phyloP scores from a whole-genome alignment of 2,329 filamentous ascomycete genomes.

The Ustilaginoidea virens region DNA sequence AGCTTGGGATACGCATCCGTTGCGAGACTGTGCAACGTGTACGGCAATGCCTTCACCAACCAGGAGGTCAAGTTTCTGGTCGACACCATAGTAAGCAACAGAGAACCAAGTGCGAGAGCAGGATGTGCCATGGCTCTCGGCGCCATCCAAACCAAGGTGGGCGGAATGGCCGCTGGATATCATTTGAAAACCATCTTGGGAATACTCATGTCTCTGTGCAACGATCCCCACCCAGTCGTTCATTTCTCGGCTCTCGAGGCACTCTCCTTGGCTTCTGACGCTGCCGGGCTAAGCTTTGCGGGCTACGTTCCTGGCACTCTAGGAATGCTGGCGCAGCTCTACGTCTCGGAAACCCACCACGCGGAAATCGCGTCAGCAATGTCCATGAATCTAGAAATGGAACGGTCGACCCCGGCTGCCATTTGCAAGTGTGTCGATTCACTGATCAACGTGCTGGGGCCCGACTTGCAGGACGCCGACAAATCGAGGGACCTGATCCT shows the following conservation, averaged over 20 bases:
- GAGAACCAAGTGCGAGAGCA: conserved; percentile 82
- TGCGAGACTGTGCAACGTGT: conserved; percentile 67
- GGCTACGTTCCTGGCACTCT: conserved; percentile 80
- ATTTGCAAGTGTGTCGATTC: conserved; percentile 84
- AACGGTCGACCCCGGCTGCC: conserved; percentile 65
- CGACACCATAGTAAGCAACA: conserved; percentile 85
- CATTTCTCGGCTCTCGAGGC: conserved; percentile 95
- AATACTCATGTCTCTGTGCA: conserved; percentile 93
- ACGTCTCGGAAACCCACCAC: conserved; percentile 83
- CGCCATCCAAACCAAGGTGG: conserved; percentile 86
- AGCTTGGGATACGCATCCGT: conserved; percentile 73
- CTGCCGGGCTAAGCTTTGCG: conserved; percentile 83
- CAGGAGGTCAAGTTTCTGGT: conserved; percentile 81
- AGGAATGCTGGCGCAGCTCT: conserved; percentile 87
- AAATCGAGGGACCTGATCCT: conserved; percentile 90
- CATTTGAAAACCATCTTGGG: conserved; percentile 96
- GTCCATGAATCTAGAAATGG: conserved; percentile 81
- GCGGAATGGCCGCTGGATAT: conserved; percentile 92
- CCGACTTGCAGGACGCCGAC: conserved; percentile 81
- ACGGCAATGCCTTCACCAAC: conserved; percentile 80
- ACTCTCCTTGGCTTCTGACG: conserved; percentile 72
- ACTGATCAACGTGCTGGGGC: conserved; percentile 90
- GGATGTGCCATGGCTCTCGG: conserved; percentile 90
- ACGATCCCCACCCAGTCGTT: conserved; percentile 85
- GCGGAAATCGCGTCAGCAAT: conserved; percentile 64